These are phyloP conservation scores for Sporisorium graminicola DNA, from an alignment of 1,284 basidiomycete species.

Conservation along the genomic window DNA sequence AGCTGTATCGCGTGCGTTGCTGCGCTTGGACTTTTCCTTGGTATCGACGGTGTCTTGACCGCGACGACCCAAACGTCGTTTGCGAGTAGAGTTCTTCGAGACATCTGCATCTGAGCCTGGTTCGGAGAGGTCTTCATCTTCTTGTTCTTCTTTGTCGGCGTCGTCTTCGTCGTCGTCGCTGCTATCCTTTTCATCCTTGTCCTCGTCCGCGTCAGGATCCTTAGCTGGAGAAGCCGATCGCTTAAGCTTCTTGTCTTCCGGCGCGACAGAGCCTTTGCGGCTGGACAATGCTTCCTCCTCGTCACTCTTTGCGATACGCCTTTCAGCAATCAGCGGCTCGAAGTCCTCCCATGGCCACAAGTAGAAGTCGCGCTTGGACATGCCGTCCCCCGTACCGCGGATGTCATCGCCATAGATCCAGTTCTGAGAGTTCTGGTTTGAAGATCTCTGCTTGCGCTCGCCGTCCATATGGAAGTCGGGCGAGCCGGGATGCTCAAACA, in stretches of 20 bases:
- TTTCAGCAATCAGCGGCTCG: conserved; percentile 43
- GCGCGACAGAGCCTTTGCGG: not conserved
- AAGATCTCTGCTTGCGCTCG: conserved; percentile 18
- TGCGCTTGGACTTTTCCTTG: conserved; percentile 21
- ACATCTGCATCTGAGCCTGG: conserved; percentile 36
- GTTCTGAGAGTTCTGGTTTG: conserved; percentile 29
- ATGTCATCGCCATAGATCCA: conserved; percentile 47
- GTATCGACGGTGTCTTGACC: conserved; percentile 17
- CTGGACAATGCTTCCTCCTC: conserved; percentile 11
- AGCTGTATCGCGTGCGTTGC: conserved; percentile 31
- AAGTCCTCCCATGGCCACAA: conserved; percentile 51
- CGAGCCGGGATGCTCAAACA: conserved; percentile 44
- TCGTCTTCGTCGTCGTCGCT: conserved; percentile 13
- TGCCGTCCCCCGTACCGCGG: conserved; percentile 43
- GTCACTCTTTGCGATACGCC: conserved; percentile 28
- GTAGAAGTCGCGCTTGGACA: conserved; percentile 49
- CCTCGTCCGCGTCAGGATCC: conserved; percentile 4
- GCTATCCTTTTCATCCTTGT: conserved; percentile 10
- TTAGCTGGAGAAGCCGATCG: conserved; percentile 21
- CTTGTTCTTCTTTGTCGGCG: not conserved
- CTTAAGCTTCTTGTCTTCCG: conserved; percentile 16
- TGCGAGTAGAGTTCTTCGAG: conserved; percentile 30
- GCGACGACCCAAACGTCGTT: conserved; percentile 28
- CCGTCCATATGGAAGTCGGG: conserved; percentile 41
- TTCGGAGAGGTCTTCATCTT: conserved; percentile 43